Evolutionary conservation across 495 filamentous ascomycete species (phyloP), one percentile per base, ranked within the genome.

Genomic region (Amphirosellinia nigrospora): DNA sequence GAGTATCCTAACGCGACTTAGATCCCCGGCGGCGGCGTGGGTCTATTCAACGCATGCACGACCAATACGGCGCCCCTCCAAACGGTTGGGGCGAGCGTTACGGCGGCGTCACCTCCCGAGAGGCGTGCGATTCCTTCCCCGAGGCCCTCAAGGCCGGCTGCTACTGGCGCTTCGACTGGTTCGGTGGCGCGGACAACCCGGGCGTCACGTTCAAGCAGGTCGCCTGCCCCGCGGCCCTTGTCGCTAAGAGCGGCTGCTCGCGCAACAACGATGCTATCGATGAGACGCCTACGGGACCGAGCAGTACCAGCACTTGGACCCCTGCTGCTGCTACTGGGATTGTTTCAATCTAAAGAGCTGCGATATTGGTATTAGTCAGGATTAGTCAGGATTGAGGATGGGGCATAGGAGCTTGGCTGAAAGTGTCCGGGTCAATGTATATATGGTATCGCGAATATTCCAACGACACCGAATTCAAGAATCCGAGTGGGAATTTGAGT

Each of bases 81-180:
- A 81, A 82, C 72, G 83, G 82, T 63, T 90, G 89, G 89, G 89
- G 89, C 46, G 81, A 84, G 53, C 82, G 86, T 55, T 91, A 91
- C 79, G 89, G 89, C 60, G 89, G 90, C 60, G 81, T 90, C 71
- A 72, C 75, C 4, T 83, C 80, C 23, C 79, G 83, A 64, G 79
- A 78, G 50, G 82, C 83, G 13, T 91, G 90, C 80, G 79, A 84
- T 70, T 45, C 73, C 36, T 88, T 91, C 80, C 88, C 88, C 5
- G 78, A 66, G 28, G 81, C 80, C 30, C 82, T 92, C 59, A 86
- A 88, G 79, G 79, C 78, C 3, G 89, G 90, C n/a, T 91, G 89
- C 81, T 81, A 87, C 77, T 92, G 87, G 85, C 87, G 89, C 67
- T 92, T 89, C 78, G 89, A 89, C 79, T 92, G 88, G 87, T 90